These are phyloP conservation scores for Paramecium octaurelia DNA, from an alignment of 73 alveolate genomes.

Conservation along the genomic window DNA sequence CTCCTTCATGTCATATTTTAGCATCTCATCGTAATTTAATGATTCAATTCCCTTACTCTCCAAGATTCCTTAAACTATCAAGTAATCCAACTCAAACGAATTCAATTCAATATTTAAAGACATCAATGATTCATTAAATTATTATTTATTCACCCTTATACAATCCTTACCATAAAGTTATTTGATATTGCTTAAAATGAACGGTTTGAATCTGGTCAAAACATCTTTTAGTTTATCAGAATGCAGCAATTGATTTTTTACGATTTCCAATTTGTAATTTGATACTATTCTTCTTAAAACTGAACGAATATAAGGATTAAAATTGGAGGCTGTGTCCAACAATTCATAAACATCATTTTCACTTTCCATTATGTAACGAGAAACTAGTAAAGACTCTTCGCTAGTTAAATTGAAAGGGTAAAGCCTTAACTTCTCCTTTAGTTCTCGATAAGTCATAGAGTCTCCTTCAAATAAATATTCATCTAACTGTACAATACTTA, in stretches of 20 bases:
- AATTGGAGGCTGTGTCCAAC: not conserved
- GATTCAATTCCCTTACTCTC: not conserved
- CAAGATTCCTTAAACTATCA: conserved; percentile 13
- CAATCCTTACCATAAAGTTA: not conserved
- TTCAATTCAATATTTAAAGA: not conserved
- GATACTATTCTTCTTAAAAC: not conserved
- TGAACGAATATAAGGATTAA: not conserved
- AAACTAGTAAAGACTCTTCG: not conserved
- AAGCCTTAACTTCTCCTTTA: not conserved
- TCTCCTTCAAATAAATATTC: conserved; percentile 16
- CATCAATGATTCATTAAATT: not conserved
- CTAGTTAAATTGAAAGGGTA: not conserved
- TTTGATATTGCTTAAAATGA: not conserved
- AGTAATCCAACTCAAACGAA: not conserved
- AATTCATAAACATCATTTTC: conserved; percentile 12
- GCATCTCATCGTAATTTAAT: conserved; percentile 12
- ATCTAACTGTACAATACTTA: not conserved
- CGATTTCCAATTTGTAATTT: not conserved
- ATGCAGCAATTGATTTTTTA: not conserved
- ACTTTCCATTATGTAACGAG: not conserved
- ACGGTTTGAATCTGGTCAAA: conserved; percentile 10
- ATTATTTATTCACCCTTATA: conserved; percentile 5
- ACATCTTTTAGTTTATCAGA: conserved; percentile 33
- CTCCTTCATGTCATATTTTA: not conserved
- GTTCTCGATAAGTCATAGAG: not conserved